These are phyloP conservation scores for Brettanomyces anomalus DNA, from an alignment of 805 yeast genomes.

Conservation along the genomic window DNA sequence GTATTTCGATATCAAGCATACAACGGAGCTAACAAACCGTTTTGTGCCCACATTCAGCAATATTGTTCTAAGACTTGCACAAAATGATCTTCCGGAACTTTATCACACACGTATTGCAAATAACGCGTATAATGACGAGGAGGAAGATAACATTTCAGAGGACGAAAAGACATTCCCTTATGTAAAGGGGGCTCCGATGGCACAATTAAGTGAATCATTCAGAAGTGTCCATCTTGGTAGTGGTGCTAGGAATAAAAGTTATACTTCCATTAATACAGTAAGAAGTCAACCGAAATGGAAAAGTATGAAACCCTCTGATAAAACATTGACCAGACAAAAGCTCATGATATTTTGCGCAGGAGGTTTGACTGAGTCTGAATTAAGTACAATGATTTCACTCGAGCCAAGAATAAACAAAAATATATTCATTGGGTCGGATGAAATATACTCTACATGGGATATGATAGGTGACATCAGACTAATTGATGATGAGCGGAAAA, in stretches of 20 bases:
- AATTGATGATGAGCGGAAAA: conserved; percentile 18
- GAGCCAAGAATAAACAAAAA: conserved; percentile 56
- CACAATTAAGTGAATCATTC: conserved; percentile 10
- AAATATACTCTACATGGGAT: conserved; percentile 40
- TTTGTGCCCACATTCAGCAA: conserved; percentile 21
- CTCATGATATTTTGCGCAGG: conserved; percentile 81
- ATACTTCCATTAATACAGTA: conserved; percentile 5
- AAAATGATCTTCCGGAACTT: conserved; percentile 20
- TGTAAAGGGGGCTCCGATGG: conserved; percentile 24
- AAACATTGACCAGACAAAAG: conserved; percentile 43
- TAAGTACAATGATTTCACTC: conserved; percentile 66
- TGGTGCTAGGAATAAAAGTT: not conserved
- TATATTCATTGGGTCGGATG: conserved; percentile 74
- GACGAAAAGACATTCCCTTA: conserved; percentile 47
- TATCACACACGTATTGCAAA: conserved; percentile 11
- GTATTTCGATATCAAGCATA: conserved; percentile 40
- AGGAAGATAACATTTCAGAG: conserved; percentile 21
- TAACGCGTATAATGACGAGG: conserved; percentile 5
- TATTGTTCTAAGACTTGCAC: conserved; percentile 18
- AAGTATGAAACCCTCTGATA: conserved; percentile 13
- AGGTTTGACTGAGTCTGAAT: conserved; percentile 79
- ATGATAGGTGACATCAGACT: conserved; percentile 24
- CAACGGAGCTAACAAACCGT: conserved; percentile 17
- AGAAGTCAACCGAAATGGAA: conserved; percentile 25
- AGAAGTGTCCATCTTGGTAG: not conserved